Percentiles rank a stretch among this genome's conserved stretches.
Evolutionary conservation across 306 rosid genomes (phyloP).

Genomic region (Pueraria montana): DNA sequence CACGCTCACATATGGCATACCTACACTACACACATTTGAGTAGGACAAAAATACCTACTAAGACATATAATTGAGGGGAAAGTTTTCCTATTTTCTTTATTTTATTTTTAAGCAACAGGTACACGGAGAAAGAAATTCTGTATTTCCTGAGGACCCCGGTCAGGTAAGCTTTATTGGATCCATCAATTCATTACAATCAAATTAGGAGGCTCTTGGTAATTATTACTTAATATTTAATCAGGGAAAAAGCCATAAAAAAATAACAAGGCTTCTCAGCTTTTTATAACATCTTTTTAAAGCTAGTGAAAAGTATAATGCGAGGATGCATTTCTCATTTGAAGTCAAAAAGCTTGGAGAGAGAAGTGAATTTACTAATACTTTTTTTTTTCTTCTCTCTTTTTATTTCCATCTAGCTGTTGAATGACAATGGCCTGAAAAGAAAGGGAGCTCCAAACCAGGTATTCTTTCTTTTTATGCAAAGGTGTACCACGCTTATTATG

Average conservation of each 20-base stretch:
- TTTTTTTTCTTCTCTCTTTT: constrained; percentile 1
- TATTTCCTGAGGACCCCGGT: constrained; percentile 67
- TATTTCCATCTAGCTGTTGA: constrained; percentile 56
- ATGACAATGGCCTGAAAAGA: constrained; percentile 63
- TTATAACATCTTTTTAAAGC: constrained; percentile 43
- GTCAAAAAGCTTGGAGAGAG: constrained; percentile 54
- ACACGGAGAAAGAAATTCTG: constrained; percentile 57
- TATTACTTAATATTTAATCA: constrained; percentile 37
- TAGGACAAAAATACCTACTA: constrained; percentile 41
- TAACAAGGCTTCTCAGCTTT: constrained; percentile 53
- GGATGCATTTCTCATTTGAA: constrained; percentile 50
- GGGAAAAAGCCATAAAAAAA: constrained; percentile 26
- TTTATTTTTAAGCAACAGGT: constrained; percentile 41
- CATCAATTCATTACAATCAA: constrained; percentile 46
- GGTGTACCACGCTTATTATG: constrained; percentile 37
- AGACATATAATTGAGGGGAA: constrained; percentile 40
- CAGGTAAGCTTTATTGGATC: constrained; percentile 63
- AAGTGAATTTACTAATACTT: constrained; percentile 28
- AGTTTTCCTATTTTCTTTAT: constrained; percentile 37
- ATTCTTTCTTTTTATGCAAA: constrained; percentile 47
- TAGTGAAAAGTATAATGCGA: constrained; percentile 48
- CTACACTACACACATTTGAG: neutral
- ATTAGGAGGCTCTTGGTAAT: constrained; percentile 43
- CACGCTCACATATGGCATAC: neutral
- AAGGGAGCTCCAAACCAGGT: constrained; percentile 64